A percentile compares a stretch with the other conserved stretches of the same genome.
Conservation (phyloP, 2,329 filamentous ascomycete species). For the Chaetomium sp. region DNA sequence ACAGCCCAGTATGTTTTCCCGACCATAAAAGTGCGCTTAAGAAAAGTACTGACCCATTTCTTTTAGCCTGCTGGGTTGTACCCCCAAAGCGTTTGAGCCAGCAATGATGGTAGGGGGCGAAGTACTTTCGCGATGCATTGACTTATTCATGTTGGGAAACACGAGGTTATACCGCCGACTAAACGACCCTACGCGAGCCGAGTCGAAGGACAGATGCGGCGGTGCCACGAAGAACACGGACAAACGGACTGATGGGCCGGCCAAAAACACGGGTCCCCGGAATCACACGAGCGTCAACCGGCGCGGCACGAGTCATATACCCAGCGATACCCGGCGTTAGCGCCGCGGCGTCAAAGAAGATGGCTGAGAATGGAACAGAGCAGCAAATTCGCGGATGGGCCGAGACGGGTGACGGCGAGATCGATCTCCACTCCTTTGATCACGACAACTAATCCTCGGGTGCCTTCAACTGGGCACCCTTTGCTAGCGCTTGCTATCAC, state of each 20-base stretch:
- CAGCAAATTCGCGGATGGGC: neutral
- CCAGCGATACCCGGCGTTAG: neutral
- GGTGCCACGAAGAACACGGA: neutral
- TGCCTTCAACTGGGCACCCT: neutral
- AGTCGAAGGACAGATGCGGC: slow-evolving; percentile 1
- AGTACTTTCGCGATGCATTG: neutral
- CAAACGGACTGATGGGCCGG: neutral
- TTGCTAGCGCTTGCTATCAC: slow-evolving; percentile 3
- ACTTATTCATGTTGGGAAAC: neutral
- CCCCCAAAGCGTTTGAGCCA: slow-evolving; percentile 46
- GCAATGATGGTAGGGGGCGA: neutral
- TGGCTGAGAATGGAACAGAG: neutral
- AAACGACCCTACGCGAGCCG: neutral
- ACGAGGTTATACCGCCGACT: neutral
- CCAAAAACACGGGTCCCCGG: neutral
- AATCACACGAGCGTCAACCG: neutral
- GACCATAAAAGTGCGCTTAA: neutral
- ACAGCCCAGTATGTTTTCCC: slow-evolving; percentile 73
- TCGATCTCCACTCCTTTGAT: slow-evolving; percentile 3
- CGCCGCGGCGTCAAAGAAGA: neutral
- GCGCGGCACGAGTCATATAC: slow-evolving; percentile 1
- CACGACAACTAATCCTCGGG: slow-evolving; percentile 1
- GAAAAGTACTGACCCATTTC: neutral
- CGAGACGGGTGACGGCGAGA: neutral
- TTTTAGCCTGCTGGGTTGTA: slow-evolving; percentile 48